phyloP scores from a whole-genome alignment of 495 filamentous ascomycete species.

The Pseudevernia furfuracea region DNA sequence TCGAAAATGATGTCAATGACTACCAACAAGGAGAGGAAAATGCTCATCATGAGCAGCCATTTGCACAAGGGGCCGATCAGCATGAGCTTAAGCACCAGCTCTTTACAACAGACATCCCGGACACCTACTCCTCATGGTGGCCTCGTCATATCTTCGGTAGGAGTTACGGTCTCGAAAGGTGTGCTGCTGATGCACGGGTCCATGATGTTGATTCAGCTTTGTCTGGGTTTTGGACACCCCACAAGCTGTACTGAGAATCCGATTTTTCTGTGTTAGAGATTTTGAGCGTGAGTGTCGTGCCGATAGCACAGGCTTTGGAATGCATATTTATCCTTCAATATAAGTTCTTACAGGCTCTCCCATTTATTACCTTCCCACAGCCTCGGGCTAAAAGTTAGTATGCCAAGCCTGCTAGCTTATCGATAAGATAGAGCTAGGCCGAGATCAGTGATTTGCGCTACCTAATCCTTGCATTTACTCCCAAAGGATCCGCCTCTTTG shows the following conservation, averaged over 20 bases:
- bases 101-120: not conserved
- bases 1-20: not conserved
- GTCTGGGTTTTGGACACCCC: conserved; percentile 13
- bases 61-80: not conserved
- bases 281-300: not conserved
- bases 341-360: too few relatives aligned
- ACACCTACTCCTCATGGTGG: not conserved
- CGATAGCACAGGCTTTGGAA: not conserved
- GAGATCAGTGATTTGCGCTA: not conserved
- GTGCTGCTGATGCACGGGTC: not conserved
- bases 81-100: not conserved
- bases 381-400: not conserved
- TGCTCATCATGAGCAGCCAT: not conserved
- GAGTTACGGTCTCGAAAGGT: not conserved
- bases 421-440: not conserved
- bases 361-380: too few relatives aligned
- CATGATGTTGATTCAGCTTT: not conserved
- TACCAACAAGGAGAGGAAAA: not conserved
- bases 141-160: not conserved
- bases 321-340: not conserved
- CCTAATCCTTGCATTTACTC: not conserved
- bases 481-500: not conserved
- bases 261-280: too few relatives aligned
- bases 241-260: conserved; percentile 9
- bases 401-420: conserved; percentile 3